Conservation (phyloP, 495 filamentous ascomycete genomes). For the Penicillium riverlandense region DNA sequence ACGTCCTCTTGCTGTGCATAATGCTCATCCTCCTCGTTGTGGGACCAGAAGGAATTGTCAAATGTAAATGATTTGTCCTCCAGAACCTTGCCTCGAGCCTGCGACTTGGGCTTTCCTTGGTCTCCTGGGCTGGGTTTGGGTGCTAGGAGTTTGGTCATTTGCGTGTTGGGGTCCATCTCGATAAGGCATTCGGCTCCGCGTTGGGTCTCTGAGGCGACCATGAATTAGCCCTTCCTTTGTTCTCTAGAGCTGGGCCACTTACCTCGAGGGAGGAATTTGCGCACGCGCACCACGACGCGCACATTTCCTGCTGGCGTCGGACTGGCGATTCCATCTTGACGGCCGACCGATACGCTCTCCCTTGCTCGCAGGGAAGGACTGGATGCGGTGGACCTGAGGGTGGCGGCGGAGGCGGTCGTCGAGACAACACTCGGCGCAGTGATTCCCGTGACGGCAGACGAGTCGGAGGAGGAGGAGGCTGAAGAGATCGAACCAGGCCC, state of each 20-base stretch:
- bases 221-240: neutral
- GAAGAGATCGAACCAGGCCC: conserved; percentile 43
- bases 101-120: conserved; percentile 57
- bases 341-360: conserved; percentile 50
- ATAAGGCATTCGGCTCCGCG: conserved; percentile 78
- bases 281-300: conserved; percentile 85
- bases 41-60: conserved; percentile 97
- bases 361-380: conserved; percentile 64
- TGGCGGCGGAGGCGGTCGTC: conserved; percentile 56
- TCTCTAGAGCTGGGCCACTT: conserved; percentile 11
- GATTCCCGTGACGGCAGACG: conserved; percentile 46
- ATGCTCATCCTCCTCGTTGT: conserved; percentile 63
- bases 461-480: conserved; percentile 51
- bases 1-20: conserved; percentile 87
- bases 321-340: conserved; percentile 24
- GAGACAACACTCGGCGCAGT: conserved; percentile 40
- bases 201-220: conserved; percentile 59
- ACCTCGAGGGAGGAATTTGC: conserved; percentile 88
- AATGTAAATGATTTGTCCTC: conserved; percentile 93
- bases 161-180: conserved; percentile 76
- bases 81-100: conserved; percentile 61
- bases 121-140: conserved; percentile 58
- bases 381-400: conserved; percentile 41
- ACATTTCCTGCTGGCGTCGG: conserved; percentile 70
- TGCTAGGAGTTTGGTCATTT: conserved; percentile 64